A percentile compares a stretch with the other conserved stretches of the same genome.
These are phyloP conservation scores for Ceratocystiopsis sp. DNA, from an alignment of 2,329 filamentous ascomycete species.

Conservation along the genomic window DNA sequence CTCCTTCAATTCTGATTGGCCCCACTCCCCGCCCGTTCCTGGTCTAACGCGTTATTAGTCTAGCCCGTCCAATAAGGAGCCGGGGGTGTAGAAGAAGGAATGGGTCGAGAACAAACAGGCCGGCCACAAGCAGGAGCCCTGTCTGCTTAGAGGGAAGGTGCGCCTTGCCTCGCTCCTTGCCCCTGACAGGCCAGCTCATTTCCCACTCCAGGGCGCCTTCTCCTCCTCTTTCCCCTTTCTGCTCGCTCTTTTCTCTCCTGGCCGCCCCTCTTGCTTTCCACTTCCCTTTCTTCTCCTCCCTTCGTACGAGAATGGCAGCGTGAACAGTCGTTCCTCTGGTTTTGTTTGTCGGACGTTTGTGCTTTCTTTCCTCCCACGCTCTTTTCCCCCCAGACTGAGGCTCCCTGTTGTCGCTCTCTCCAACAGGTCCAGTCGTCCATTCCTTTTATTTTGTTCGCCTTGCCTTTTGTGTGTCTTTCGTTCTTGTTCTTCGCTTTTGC, in stretches of 20 bases:
- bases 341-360: conserved; percentile 1
- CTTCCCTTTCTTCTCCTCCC: neutral
- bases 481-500: conserved; percentile 26
- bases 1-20: neutral
- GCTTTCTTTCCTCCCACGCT: conserved; percentile 2
- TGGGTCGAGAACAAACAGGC: neutral
- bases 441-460: conserved; percentile 4
- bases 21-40: conserved; percentile 3
- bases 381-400: conserved; percentile 3
- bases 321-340: neutral
- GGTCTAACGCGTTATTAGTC: neutral
- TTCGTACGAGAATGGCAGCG: conserved; percentile 1
- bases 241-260: conserved; percentile 1
- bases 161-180: neutral
- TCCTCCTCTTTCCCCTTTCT: neutral
- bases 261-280: neutral
- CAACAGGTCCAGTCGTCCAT: conserved; percentile 7
- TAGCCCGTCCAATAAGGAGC: neutral
- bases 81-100: neutral
- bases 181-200: neutral
- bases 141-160: neutral
- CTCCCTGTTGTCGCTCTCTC: neutral
- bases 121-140: too few relatives aligned
- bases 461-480: conserved; percentile 6
- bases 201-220: neutral